Evolutionary conservation across 179 eudicot genomes (phyloP).

Genomic region (Vitellaria paradoxa): DNA sequence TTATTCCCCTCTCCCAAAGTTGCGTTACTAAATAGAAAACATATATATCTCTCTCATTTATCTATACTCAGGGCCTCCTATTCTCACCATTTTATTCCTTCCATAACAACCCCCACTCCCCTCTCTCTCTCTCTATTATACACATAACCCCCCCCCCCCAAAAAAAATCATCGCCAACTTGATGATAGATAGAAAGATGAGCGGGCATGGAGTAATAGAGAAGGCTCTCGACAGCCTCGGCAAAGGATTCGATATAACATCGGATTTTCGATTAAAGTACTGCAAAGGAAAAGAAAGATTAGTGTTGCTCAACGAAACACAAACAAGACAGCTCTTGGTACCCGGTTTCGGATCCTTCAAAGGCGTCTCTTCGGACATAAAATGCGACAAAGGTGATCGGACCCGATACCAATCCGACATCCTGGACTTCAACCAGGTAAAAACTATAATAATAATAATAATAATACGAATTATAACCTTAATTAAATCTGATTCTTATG

Average conservation of each 20-base stretch:
- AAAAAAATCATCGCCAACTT: no score
- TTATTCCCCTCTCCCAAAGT: no score
- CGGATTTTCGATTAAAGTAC: slow-evolving; percentile 68
- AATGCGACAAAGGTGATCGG: slow-evolving; percentile 81
- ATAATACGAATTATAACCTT: no score
- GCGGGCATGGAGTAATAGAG: not conserved
- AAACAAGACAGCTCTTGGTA: slow-evolving; percentile 37
- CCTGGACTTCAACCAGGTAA: slow-evolving; percentile 72
- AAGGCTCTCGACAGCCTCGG: slow-evolving; percentile 41
- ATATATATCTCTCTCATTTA: no score
- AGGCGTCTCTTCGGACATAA: slow-evolving; percentile 58
- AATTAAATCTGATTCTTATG: no score
- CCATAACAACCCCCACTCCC: no score
- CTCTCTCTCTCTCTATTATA: no score
- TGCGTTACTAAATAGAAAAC: no score
- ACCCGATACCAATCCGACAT: slow-evolving; percentile 75
- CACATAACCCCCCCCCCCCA: no score
- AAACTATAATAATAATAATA: no score
- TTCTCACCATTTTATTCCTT: no score
- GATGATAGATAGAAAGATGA: not conserved
- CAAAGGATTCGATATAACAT: slow-evolving; percentile 76
- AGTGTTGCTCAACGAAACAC: slow-evolving; percentile 43
- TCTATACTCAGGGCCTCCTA: no score
- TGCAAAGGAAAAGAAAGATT: slow-evolving; percentile 64
- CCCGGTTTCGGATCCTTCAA: slow-evolving; percentile 57